phyloP scores from a whole-genome alignment of 768 basidiomycete genomes.

The Collybiopsis luxurians region DNA sequence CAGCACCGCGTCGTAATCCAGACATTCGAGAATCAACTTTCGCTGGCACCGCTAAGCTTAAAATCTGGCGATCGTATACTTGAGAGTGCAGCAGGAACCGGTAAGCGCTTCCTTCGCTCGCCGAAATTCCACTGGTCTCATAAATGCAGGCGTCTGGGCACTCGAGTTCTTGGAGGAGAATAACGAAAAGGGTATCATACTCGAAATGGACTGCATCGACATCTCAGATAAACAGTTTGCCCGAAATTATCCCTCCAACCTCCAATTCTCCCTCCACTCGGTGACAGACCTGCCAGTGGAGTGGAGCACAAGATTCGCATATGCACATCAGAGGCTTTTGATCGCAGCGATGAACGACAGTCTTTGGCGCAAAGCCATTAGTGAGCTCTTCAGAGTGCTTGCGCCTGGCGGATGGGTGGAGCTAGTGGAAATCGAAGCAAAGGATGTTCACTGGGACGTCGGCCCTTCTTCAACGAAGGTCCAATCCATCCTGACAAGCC shows the following conservation, averaged over 20 bases:
- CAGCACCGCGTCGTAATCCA: too few relatives aligned
- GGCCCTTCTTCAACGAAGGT: not conserved
- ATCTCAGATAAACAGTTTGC: not conserved
- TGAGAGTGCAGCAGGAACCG: too few relatives aligned
- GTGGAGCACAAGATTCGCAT: not conserved
- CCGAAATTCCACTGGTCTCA: too few relatives aligned
- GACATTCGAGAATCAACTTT: too few relatives aligned
- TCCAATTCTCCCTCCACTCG: not conserved
- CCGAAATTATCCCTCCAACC: not conserved
- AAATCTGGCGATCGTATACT: too few relatives aligned
- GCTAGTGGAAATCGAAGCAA: not conserved
- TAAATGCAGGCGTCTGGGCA: constrained; percentile 3
- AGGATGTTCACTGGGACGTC: not conserved
- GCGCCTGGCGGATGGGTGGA: not conserved
- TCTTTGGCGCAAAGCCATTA: not conserved
- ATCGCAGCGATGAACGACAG: not conserved
- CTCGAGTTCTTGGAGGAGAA: not conserved
- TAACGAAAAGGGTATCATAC: not conserved
- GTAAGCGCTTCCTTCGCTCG: too few relatives aligned
- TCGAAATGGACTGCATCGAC: not conserved
- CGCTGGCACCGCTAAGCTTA: too few relatives aligned
- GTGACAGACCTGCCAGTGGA: not conserved
- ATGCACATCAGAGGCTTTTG: not conserved
- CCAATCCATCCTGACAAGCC: not conserved
- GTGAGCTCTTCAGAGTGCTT: not conserved